phyloP scores from a whole-genome alignment of 257 asterid species.

The Galeopsis tetrahit region DNA sequence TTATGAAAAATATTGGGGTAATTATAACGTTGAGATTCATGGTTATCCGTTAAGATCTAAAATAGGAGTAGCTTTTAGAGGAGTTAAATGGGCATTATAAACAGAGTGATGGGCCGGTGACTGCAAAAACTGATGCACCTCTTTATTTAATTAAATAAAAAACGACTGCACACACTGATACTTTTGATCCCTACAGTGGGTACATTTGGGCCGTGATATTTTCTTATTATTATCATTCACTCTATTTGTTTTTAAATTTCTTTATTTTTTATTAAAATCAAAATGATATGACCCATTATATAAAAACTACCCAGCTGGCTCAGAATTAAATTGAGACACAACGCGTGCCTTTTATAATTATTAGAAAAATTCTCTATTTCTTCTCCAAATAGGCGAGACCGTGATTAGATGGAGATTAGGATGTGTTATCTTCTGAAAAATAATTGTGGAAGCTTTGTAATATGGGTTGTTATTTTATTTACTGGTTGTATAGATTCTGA shows the following conservation, averaged over 20 bases:
- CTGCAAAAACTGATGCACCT: conserved; percentile 28
- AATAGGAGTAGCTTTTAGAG: neutral
- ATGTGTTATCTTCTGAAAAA: too few species aligned
- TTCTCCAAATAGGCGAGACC: too few species aligned
- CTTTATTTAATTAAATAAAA: neutral
- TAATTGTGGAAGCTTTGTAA: too few species aligned
- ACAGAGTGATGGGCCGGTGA: conserved; percentile 35
- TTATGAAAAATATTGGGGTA: conserved; percentile 6
- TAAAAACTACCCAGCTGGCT: neutral
- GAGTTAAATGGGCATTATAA: neutral
- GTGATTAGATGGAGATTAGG: too few species aligned
- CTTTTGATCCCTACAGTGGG: conserved; percentile 28
- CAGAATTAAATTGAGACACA: neutral
- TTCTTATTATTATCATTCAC: neutral
- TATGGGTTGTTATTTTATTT: too few species aligned
- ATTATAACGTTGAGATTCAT: conserved; percentile 21
- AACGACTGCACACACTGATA: neutral
- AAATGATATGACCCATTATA: neutral
- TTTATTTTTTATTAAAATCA: neutral
- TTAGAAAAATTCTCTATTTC: too few species aligned
- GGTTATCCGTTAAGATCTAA: conserved; percentile 43
- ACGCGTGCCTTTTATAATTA: too few species aligned
- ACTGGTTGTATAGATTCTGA: too few species aligned
- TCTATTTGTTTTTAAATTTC: neutral
- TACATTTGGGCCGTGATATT: conserved; percentile 24